Percentiles rank a stretch among this genome's conserved stretches.
These are phyloP conservation scores for Sanghuangporus sanghuang DNA, from an alignment of 1,284 basidiomycete genomes.

Conservation along the genomic window DNA sequence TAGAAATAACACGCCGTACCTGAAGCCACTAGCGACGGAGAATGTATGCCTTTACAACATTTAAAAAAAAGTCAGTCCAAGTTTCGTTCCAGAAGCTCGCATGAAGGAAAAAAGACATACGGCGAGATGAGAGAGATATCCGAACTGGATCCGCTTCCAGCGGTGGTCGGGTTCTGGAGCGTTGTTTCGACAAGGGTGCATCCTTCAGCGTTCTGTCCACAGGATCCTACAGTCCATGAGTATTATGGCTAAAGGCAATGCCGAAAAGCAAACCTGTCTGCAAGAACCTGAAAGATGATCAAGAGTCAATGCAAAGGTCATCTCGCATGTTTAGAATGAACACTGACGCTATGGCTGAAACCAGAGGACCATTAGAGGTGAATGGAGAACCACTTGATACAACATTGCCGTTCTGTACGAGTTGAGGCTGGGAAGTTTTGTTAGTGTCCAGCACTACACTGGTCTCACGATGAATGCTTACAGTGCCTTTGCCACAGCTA, in stretches of 20 bases:
- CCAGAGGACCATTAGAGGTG: not conserved
- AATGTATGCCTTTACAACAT: constrained; percentile 13
- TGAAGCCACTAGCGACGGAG: constrained; percentile 19
- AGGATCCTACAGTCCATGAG: constrained; percentile 11
- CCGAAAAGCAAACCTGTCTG: not conserved
- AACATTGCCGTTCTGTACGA: not conserved
- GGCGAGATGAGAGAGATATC: constrained; percentile 24
- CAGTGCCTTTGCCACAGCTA: not conserved
- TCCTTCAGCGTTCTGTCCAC: constrained; percentile 25
- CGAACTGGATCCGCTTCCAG: constrained; percentile 21
- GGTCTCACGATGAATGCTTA: not conserved
- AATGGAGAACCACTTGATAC: not conserved
- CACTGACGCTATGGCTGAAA: not conserved
- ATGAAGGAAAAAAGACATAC: not conserved
- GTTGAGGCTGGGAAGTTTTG: not conserved
- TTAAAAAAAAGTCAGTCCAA: not conserved
- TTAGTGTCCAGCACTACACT: not conserved
- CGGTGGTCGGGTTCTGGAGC: constrained; percentile 21
- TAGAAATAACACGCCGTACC: not conserved
- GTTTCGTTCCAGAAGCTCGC: constrained; percentile 17
- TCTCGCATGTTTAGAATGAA: not conserved
- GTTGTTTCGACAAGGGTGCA: constrained; percentile 25
- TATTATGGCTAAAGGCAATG: not conserved
- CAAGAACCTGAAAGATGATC: not conserved
- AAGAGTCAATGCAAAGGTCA: not conserved